Evolutionary conservation across 1,284 basidiomycete species (phyloP).

Genomic region (Tremellales sp.): DNA sequence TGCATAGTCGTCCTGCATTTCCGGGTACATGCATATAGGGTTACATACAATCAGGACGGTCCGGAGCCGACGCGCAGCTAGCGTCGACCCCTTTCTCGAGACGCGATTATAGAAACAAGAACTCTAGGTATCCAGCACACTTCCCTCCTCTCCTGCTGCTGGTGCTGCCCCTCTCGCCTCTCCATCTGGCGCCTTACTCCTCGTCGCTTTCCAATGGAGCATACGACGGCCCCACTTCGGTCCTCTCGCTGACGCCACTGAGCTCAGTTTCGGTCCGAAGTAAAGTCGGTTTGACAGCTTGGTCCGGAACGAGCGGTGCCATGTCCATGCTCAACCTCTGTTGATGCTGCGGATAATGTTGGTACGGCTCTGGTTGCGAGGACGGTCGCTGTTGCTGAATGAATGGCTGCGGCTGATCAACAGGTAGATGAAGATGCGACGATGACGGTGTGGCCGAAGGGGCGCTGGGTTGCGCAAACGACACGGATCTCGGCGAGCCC

Average conservation of each 20-base stretch:
- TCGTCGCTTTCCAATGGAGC: conserved; percentile 27
- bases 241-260: conserved; percentile 9
- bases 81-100: no score
- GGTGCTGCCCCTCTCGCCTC: no score
- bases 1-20: no score
- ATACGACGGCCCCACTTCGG: conserved; percentile 8
- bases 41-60: no score
- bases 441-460: background rate
- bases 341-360: background rate
- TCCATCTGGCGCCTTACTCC: conserved; percentile 9
- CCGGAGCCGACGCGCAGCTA: no score
- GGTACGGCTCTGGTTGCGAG: background rate
- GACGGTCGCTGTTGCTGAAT: conserved; percentile 1
- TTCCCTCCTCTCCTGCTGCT: no score
- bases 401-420: background rate
- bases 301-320: conserved; percentile 20
- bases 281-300: conserved; percentile 1
- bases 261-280: conserved; percentile 14
- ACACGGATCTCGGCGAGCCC: background rate
- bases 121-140: no score
- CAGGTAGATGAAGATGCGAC: conserved; percentile 1
- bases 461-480: background rate
- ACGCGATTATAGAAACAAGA: no score
- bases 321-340: conserved; percentile 29
- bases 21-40: no score